A percentile compares a stretch with the other conserved stretches of the same genome.
These are phyloP conservation scores for Trichoderma endophyticum DNA, from an alignment of 2,329 filamentous ascomycete genomes.

Conservation along the genomic window DNA sequence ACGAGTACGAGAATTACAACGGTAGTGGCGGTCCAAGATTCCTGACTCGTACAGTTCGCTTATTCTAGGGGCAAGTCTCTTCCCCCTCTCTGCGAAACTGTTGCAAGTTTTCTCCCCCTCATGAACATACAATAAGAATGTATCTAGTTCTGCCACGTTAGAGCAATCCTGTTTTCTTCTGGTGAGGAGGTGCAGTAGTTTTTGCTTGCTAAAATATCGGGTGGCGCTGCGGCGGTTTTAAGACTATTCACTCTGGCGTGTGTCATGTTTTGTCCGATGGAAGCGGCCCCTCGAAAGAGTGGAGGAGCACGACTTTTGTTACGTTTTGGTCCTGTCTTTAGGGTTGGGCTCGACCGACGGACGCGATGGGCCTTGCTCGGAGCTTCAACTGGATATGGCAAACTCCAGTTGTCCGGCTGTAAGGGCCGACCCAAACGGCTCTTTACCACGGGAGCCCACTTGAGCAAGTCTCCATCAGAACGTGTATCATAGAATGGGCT, in stretches of 20 bases:
- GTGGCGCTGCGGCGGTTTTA: slow-evolving; percentile 1
- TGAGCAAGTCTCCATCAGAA: neutral
- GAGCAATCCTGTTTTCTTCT: neutral
- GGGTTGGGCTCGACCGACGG: neutral
- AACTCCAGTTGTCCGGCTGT: neutral
- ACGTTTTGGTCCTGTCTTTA: neutral
- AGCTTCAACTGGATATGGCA: neutral
- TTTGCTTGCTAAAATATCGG: neutral
- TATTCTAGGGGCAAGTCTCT: neutral
- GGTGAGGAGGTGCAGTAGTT: neutral
- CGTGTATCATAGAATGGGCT: neutral
- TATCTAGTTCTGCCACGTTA: neutral
- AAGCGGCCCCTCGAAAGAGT: neutral
- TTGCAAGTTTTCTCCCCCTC: neutral
- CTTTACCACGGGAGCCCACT: neutral
- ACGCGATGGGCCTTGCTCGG: neutral
- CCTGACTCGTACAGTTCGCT: slow-evolving; percentile 4
- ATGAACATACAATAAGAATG: neutral
- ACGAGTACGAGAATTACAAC: neutral
- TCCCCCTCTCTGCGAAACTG: neutral
- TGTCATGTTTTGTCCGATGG: neutral
- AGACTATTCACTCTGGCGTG: neutral
- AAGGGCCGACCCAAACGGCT: neutral
- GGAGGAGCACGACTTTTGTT: neutral
- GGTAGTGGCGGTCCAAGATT: neutral